Evolutionary conservation across 345 rosid species (phyloP), one percentile per base, ranked within the genome.

Genomic region (Euphorbia peplus): DNA sequence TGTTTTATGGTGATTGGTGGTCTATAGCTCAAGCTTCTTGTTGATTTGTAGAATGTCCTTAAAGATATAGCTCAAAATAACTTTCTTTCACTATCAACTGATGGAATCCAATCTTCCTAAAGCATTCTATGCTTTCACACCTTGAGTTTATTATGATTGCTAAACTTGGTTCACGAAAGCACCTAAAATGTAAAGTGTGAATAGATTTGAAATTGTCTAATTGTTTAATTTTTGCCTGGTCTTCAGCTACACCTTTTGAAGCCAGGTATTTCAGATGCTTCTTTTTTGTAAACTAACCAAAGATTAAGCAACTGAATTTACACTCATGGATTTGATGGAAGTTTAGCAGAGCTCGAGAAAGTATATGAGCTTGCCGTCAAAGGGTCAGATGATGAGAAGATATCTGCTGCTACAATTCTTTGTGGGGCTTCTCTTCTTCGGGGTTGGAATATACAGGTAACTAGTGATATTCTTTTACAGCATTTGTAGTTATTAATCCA

Each of bases 361-460:
- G 73, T 90, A 74, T 88, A 84, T 81, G 99, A 88, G 84, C 79
- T 95, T 80, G 96, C 99, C 39, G 66, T 85, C 82, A 85, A 72
- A 64, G 96, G 99, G 70, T 88, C 88, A 15, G 89, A 86, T 68
- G 96, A 91, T 70, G 97, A 95, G 82, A 95, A 88, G 90, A 83
- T 95, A 67, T 86, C 85, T 42, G 97, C 88, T 67, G 97, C 95
- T 77, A 84, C 90, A 75, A 84, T 95, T 83, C 93, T 95, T 65
- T 90, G 99, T 73, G 99, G 99, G 64, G 95, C 90, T 55, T 89
- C 99, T 74, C 85, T 95, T 32, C 77, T 87, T 76, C 95, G 96
- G 73, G 97, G 99, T 77, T 95, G 99, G 99, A 88, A 85, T 70
- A 71, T 90, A 77, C 99, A 91, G 91, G 99, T 90, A 83, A 62